Evolutionary conservation across 495 filamentous ascomycete species (phyloP).

Genomic region (Talaromyces stipitatus): DNA sequence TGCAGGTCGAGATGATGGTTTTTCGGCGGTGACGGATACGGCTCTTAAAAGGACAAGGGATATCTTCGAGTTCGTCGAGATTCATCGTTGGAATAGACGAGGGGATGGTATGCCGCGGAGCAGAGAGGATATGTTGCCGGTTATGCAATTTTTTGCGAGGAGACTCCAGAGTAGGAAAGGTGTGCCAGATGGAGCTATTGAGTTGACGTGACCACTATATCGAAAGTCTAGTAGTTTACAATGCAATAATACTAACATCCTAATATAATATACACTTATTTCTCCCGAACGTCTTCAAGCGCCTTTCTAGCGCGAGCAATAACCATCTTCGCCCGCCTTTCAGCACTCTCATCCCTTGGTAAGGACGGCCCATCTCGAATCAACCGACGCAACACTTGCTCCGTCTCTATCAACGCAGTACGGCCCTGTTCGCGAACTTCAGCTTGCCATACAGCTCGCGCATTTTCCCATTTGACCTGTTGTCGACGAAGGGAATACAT

Average conservation of each 20-base stretch:
- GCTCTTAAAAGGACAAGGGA: conserved; percentile 54
- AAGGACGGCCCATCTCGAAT: conserved; percentile 41
- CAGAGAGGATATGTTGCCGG: conserved; percentile 80
- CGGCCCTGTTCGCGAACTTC: conserved; percentile 76
- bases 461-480: conserved; percentile 72
- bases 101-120: conserved; percentile 80
- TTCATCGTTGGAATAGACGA: conserved; percentile 63
- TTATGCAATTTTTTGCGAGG: conserved; percentile 88
- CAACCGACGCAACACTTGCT: conserved; percentile 51
- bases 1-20: conserved; percentile 47
- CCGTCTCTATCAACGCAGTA: conserved; percentile 59
- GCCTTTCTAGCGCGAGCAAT: conserved; percentile 48
- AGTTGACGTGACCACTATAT: conserved; percentile 29
- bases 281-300: conserved; percentile 35
- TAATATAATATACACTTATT: not conserved
- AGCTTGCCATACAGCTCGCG: conserved; percentile 62
- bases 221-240: not conserved
- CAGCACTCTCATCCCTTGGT: conserved; percentile 24
- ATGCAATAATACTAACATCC: not conserved
- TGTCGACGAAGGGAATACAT: conserved; percentile 65
- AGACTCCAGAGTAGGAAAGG: conserved; percentile 59
- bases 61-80: conserved; percentile 64
- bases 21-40: conserved; percentile 52
- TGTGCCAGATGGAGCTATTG: conserved; percentile 53
- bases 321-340: conserved; percentile 39